A percentile compares a stretch with the other conserved stretches of the same genome.
Evolutionary conservation across 352 stramenopile species (phyloP).

Genomic region (Ophiocytium majus): DNA sequence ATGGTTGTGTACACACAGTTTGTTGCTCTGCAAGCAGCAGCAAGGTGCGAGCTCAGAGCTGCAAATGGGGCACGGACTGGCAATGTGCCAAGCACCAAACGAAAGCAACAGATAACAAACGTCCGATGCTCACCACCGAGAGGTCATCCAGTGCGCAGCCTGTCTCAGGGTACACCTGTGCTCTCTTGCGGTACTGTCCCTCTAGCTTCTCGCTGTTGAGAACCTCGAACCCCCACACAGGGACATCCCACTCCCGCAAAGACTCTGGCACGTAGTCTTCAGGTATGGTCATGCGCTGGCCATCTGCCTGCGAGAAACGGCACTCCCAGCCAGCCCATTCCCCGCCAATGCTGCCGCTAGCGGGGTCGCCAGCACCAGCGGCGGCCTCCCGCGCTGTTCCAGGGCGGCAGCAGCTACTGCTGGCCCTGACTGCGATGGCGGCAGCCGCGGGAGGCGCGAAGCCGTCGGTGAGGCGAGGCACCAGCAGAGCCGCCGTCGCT

Average conservation of each 20-base stretch:
- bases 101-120: no score
- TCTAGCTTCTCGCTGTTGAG: slow-evolving; percentile 38
- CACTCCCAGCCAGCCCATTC: slow-evolving; percentile 54
- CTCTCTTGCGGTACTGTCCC: slow-evolving; percentile 50
- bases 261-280: slow-evolving; percentile 54
- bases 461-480: no score
- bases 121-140: slow-evolving; percentile 35
- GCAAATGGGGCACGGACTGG: no score
- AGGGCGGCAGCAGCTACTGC: background rate
- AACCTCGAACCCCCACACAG: slow-evolving; percentile 51
- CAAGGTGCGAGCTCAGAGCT: no score
- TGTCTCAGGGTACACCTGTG: slow-evolving; percentile 42
- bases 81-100: no score
- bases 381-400: no score
- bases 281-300: slow-evolving; percentile 29
- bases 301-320: slow-evolving; percentile 32
- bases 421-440: background rate
- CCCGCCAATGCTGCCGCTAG: slow-evolving; percentile 10
- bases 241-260: slow-evolving; percentile 46
- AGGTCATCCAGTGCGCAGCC: slow-evolving; percentile 52
- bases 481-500: no score
- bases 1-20: no score
- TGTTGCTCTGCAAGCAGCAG: no score
- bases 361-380: no score
- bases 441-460: background rate